phyloP scores from a whole-genome alignment of 768 basidiomycete species.

The Lenzites betulinus region DNA sequence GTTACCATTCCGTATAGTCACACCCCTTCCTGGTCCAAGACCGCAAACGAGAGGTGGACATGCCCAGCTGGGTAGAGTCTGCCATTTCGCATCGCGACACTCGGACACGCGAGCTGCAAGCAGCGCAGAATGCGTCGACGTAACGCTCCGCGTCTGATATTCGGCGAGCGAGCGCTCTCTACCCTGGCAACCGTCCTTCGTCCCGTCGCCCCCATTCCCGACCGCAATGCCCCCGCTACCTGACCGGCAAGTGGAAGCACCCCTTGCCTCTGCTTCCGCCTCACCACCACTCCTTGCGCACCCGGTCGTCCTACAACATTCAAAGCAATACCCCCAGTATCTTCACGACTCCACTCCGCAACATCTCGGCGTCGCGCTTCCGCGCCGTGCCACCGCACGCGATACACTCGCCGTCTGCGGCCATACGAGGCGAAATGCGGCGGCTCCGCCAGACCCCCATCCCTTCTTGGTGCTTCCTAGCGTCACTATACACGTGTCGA shows the following conservation, averaged over 20 bases:
- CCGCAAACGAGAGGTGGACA: slow-evolving; percentile 65
- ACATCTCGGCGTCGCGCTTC: too few species aligned
- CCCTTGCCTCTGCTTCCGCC: not conserved
- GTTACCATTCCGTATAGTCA: slow-evolving; percentile 40
- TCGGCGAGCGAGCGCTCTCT: not conserved
- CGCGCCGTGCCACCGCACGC: too few species aligned
- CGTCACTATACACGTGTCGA: too few species aligned
- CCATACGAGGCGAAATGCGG: too few species aligned
- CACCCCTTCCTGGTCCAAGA: slow-evolving; percentile 81
- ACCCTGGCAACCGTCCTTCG: not conserved
- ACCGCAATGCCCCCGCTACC: not conserved
- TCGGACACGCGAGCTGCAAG: slow-evolving; percentile 21
- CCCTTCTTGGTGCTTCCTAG: too few species aligned
- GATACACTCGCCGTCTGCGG: too few species aligned
- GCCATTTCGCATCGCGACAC: slow-evolving; percentile 41
- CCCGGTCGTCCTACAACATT: too few species aligned
- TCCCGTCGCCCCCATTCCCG: too few species aligned
- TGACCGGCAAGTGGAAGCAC: not conserved
- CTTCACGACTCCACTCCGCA: too few species aligned
- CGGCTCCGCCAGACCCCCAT: too few species aligned
- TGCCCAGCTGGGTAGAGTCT: slow-evolving; percentile 77
- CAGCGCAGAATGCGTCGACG: slow-evolving; percentile 3
- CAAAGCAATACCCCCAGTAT: too few species aligned
- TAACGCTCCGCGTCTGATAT: not conserved
- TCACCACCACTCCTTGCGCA: too few species aligned